These are phyloP conservation scores for Fusarium sp. DNA, from an alignment of 2,329 filamentous ascomycete genomes.

Conservation along the genomic window DNA sequence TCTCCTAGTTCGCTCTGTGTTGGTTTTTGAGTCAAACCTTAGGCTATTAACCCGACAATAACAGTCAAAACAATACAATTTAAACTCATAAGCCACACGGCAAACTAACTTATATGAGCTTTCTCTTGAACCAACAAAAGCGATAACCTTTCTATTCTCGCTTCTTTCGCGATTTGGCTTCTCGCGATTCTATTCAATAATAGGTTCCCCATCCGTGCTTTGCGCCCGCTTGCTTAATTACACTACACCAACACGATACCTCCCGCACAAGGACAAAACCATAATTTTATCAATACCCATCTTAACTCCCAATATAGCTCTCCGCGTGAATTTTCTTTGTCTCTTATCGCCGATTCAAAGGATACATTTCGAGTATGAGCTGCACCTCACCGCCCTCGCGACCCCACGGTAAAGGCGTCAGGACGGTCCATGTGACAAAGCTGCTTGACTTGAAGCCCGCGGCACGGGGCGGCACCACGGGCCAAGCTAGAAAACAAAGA, in stretches of 20 bases:
- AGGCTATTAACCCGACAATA: not conserved
- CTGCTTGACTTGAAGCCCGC: slow-evolving; percentile 13
- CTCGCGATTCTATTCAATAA: not conserved
- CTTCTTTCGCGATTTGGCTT: not conserved
- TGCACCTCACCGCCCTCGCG: slow-evolving; percentile 24
- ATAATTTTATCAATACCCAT: slow-evolving; percentile 12
- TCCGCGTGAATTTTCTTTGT: slow-evolving; percentile 4
- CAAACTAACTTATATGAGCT: slow-evolving; percentile 1
- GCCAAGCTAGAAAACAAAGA: slow-evolving; percentile 27
- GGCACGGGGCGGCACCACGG: slow-evolving; percentile 38
- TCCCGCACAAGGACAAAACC: slow-evolving; percentile 5
- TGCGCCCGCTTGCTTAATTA: not conserved
- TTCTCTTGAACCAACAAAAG: not conserved
- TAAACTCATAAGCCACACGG: slow-evolving; percentile 2
- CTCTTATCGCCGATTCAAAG: slow-evolving; percentile 22
- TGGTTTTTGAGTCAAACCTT: not conserved
- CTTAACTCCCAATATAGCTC: not conserved
- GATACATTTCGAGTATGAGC: not conserved
- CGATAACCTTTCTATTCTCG: not conserved
- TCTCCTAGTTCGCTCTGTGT: not conserved
- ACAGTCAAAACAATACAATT: not conserved
- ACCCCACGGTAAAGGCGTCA: slow-evolving; percentile 29
- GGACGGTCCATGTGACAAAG: slow-evolving; percentile 27
- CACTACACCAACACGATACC: not conserved
- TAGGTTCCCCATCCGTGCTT: slow-evolving; percentile 12